A percentile compares a stretch with the other conserved stretches of the same genome.
phyloP scores from a whole-genome alignment of 2,329 filamentous ascomycete species.

The Monosporascus ibericus region DNA sequence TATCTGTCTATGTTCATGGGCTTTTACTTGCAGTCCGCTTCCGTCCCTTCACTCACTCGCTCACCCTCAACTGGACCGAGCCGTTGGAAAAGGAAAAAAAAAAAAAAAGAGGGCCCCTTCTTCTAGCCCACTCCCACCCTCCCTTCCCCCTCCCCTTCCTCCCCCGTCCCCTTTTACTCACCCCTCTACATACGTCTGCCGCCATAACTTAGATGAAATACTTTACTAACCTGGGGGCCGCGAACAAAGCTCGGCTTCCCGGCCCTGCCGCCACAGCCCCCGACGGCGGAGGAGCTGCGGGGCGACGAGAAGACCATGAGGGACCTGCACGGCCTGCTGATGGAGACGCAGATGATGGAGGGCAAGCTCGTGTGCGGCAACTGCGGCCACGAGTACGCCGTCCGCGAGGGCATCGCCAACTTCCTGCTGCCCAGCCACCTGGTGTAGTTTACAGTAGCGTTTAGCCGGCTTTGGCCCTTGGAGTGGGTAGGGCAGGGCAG shows the following conservation, averaged over 20 bases:
- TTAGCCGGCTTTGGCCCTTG: background rate
- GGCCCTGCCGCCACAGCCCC: constrained; percentile 58
- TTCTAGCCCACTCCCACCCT: too few species aligned
- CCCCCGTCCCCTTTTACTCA: too few species aligned
- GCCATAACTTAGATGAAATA: background rate
- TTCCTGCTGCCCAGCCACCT: constrained; percentile 91
- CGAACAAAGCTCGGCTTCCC: constrained; percentile 68
- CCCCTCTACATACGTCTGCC: too few species aligned
- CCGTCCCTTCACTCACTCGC: background rate
- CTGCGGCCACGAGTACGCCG: constrained; percentile 88
- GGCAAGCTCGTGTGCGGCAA: constrained; percentile 86
- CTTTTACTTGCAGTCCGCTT: too few species aligned
- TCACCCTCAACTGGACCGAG: background rate
- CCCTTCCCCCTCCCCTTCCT: too few species aligned
- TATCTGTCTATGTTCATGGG: background rate
- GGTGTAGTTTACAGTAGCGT: constrained; percentile 41
- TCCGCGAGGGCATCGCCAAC: constrained; percentile 95
- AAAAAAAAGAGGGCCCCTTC: too few species aligned
- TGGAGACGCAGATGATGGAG: constrained; percentile 85
- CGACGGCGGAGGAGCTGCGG: constrained; percentile 55
- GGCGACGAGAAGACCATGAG: constrained; percentile 63
- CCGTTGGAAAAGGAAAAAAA: too few species aligned
- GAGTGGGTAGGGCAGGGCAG: background rate
- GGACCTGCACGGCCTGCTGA: constrained; percentile 73
- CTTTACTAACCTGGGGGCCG: background rate